These are phyloP conservation scores for Pleurotus eryngii DNA, from an alignment of 768 basidiomycete genomes.

Conservation along the genomic window DNA sequence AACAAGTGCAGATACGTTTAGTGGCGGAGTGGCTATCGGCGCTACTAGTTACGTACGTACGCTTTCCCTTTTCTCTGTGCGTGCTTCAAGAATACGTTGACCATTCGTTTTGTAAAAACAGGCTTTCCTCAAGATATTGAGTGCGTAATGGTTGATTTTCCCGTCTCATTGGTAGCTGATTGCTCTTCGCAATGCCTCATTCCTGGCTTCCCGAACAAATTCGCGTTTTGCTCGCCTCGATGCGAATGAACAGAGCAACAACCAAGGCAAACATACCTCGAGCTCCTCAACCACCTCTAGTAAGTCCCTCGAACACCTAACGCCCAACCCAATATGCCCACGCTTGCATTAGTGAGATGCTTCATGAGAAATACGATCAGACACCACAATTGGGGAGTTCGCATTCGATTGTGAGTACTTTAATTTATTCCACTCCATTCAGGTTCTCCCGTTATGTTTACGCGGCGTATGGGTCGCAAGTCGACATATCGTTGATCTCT, in stretches of 20 bases:
- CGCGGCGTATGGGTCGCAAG: no score
- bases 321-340: not conserved
- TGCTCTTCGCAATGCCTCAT: no score
- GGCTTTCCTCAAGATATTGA: slow-evolving; percentile 60
- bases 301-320: slow-evolving; percentile 31
- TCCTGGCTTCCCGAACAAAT: no score
- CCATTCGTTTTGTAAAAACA: slow-evolving; percentile 18
- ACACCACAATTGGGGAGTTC: slow-evolving; percentile 74
- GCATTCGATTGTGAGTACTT: slow-evolving; percentile 52
- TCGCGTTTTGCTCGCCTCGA: not conserved
- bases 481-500: no score
- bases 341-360: slow-evolving; percentile 37
- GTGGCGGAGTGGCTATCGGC: slow-evolving; percentile 62
- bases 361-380: slow-evolving; percentile 62
- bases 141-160: slow-evolving; percentile 22
- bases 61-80: not conserved
- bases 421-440: not conserved
- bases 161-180: not conserved
- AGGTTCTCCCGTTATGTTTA: not conserved
- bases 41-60: slow-evolving; percentile 77
- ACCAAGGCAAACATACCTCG: slow-evolving; percentile 62
- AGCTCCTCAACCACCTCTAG: slow-evolving; percentile 48
- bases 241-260: slow-evolving; percentile 32
- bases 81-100: not conserved
- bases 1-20: slow-evolving; percentile 70